These are phyloP conservation scores for Ettlia oleoabundans DNA, from an alignment of 139 green algal genomes.

Conservation along the genomic window DNA sequence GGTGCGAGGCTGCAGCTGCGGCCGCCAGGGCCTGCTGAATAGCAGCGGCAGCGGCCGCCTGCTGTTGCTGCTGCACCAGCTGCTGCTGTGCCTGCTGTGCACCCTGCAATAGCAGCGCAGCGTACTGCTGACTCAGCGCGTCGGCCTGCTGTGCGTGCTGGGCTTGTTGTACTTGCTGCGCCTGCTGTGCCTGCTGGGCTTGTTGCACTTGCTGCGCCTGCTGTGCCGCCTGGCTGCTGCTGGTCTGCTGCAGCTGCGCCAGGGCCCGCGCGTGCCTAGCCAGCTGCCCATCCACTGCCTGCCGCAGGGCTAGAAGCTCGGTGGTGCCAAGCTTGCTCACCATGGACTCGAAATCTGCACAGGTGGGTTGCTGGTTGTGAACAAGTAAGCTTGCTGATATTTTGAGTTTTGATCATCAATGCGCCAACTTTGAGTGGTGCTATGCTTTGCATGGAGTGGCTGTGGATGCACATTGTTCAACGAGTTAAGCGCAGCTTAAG, in stretches of 20 bases:
- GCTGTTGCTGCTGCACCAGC: constrained; percentile 16
- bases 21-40: constrained; percentile 28
- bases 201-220: neutral
- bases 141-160: neutral
- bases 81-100: constrained; percentile 33
- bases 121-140: constrained; percentile 26
- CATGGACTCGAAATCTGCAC: constrained; percentile 1
- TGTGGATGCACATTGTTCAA: too few relatives aligned
- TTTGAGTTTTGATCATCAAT: too few relatives aligned
- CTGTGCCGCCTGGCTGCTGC: neutral
- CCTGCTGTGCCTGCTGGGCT: neutral
- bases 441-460: too few relatives aligned
- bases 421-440: too few relatives aligned
- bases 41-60: constrained; percentile 17
- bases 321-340: neutral
- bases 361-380: too few relatives aligned
- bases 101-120: constrained; percentile 12
- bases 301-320: constrained; percentile 17
- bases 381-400: too few relatives aligned
- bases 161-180: neutral
- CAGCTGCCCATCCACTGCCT: constrained; percentile 28
- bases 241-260: constrained; percentile 12
- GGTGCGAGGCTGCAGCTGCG: neutral
- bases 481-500: too few relatives aligned
- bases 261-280: constrained; percentile 18